Conservation (phyloP, 2,329 filamentous ascomycete genomes). For the Teratosphaeria viscida region DNA sequence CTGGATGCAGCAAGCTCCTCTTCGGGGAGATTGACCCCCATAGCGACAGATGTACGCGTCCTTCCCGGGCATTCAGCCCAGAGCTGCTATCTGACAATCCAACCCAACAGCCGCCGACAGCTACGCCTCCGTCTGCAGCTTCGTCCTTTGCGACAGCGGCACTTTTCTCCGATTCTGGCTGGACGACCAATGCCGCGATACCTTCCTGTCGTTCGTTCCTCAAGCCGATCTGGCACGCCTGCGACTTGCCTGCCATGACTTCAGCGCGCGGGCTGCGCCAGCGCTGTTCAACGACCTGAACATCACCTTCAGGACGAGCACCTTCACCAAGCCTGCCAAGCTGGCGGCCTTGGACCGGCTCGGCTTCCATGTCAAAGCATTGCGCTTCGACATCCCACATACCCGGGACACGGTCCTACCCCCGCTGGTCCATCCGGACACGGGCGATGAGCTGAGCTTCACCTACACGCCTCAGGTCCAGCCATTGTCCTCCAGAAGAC, state of each 20-base stretch:
- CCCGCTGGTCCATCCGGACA: conserved; percentile 68
- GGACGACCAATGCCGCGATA: conserved; percentile 36
- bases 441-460: conserved; percentile 68
- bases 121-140: conserved; percentile 38
- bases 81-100: neutral
- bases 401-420: conserved; percentile 69
- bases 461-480: conserved; percentile 65
- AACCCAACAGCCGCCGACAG: conserved; percentile 30
- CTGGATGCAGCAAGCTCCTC: conserved; percentile 30
- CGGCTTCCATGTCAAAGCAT: conserved; percentile 65
- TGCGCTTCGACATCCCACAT: conserved; percentile 70
- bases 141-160: conserved; percentile 39
- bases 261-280: conserved; percentile 59
- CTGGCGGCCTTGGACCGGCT: conserved; percentile 67
- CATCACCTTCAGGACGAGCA: conserved; percentile 60
- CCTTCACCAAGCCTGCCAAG: conserved; percentile 63
- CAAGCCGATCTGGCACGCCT: conserved; percentile 38
- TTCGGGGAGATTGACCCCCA: conserved; percentile 42
- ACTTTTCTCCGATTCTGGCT: conserved; percentile 42
- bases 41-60: conserved; percentile 27
- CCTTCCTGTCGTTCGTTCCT: conserved; percentile 32
- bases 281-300: conserved; percentile 58
- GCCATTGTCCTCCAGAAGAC: conserved; percentile 49
- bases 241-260: conserved; percentile 58
- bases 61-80: conserved; percentile 9